Evolutionary conservation across 495 filamentous ascomycete genomes (phyloP).

Genomic region (Penicillium cinerascens): DNA sequence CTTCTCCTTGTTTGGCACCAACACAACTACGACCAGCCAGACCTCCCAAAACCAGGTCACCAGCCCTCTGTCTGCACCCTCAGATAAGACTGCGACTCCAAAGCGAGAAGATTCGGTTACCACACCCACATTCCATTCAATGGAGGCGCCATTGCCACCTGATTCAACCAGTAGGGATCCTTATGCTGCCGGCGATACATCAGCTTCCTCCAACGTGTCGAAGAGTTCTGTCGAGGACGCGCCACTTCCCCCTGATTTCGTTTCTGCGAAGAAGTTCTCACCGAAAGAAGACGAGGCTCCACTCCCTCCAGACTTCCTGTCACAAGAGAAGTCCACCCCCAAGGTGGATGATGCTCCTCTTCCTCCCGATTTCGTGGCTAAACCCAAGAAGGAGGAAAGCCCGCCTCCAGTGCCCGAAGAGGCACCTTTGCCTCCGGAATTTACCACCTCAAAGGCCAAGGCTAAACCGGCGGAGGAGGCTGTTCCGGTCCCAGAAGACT

Average conservation of each 20-base stretch:
- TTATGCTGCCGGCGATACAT: conserved; percentile 64
- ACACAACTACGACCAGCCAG: conserved; percentile 1
- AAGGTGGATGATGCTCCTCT: conserved; percentile 26
- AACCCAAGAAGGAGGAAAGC: conserved; percentile 18
- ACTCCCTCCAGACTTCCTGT: conserved; percentile 24
- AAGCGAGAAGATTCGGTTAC: conserved; percentile 23
- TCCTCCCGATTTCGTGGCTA: conserved; percentile 28
- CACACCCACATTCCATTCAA: conserved; percentile 18
- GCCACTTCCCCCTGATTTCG: conserved; percentile 28
- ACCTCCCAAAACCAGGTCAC: conserved; percentile 23
- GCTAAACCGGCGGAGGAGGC: conserved; percentile 23
- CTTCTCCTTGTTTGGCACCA: conserved; percentile 37
- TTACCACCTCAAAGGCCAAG: conserved; percentile 14
- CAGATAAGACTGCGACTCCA: conserved; percentile 36
- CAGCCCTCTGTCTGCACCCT: conserved; percentile 33
- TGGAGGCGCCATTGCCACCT: conserved; percentile 67
- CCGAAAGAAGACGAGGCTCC: conserved; percentile 8
- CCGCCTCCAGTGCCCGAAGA: conserved; percentile 36
- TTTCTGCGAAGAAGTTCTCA: conserved; percentile 8
- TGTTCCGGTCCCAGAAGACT: conserved; percentile 27
- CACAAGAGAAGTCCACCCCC: conserved; percentile 35
- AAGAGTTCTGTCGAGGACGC: conserved; percentile 47
- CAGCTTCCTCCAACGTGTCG: conserved; percentile 59
- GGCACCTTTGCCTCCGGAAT: conserved; percentile 50
- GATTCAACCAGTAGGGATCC: conserved; percentile 66